These are phyloP conservation scores for Lippia alba DNA, from an alignment of 305 asterid species.

Conservation along the genomic window DNA sequence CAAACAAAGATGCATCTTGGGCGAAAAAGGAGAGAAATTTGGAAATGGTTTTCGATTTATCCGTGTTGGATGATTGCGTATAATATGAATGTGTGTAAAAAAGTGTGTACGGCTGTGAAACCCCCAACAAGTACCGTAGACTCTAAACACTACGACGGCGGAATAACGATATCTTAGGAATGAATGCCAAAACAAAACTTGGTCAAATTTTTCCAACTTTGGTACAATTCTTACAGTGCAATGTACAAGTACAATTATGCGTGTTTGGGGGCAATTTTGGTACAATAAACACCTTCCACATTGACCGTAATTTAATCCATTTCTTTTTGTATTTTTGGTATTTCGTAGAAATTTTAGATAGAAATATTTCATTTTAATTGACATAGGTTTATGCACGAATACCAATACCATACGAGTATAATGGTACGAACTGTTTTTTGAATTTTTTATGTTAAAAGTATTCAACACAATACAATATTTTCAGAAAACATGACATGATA, in stretches of 20 bases:
- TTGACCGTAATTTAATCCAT: no score
- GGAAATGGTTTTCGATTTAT: background rate
- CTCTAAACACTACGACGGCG: slow-evolving; percentile 36
- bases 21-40: slow-evolving; percentile 23
- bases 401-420: no score
- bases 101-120: slow-evolving; percentile 32
- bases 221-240: slow-evolving; percentile 25
- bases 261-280: no score
- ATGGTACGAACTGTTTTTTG: no score
- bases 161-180: slow-evolving; percentile 33
- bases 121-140: slow-evolving; percentile 30
- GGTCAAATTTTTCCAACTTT: slow-evolving; percentile 19
- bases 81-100: background rate
- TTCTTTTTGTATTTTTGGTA: no score
- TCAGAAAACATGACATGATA: no score
- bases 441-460: no score
- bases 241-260: slow-evolving; percentile 8
- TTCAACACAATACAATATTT: no score
- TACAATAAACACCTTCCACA: no score
- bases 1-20: slow-evolving; percentile 5
- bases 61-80: slow-evolving; percentile 33
- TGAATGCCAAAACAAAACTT: slow-evolving; percentile 1
- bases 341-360: no score
- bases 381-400: no score
- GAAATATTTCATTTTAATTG: no score